Conservation (phyloP, 495 filamentous ascomycete species). For the Lichina pygmaea region DNA sequence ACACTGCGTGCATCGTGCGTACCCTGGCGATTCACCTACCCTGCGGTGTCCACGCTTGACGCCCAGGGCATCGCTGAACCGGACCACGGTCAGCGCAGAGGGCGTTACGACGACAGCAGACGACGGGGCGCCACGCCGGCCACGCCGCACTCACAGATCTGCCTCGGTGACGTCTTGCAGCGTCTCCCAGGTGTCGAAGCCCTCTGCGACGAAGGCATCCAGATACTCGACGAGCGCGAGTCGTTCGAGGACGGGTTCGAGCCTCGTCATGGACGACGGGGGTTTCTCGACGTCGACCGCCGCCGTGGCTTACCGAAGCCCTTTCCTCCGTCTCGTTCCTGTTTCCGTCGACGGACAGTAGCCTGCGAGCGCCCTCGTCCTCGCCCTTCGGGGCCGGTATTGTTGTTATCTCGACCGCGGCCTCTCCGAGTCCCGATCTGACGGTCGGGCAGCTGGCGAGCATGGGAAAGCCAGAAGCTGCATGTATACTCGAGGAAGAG, state of each 20-base stretch:
- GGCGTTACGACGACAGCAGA: slow-evolving; percentile 2
- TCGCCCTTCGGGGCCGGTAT: too few relatives aligned
- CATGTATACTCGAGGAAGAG: too few relatives aligned
- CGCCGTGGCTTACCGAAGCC: neutral
- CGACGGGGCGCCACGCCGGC: too few relatives aligned
- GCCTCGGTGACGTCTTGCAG: slow-evolving; percentile 57
- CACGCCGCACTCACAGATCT: slow-evolving; percentile 29
- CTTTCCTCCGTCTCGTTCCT: neutral
- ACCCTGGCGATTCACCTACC: slow-evolving; percentile 17
- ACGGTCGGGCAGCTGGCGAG: too few relatives aligned
- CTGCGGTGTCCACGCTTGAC: slow-evolving; percentile 59
- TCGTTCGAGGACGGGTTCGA: slow-evolving; percentile 34
- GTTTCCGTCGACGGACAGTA: neutral
- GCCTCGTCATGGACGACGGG: slow-evolving; percentile 20
- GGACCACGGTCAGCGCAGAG: neutral
- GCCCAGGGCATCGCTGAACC: slow-evolving; percentile 29
- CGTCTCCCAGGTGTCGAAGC: slow-evolving; percentile 61
- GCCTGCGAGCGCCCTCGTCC: too few relatives aligned
- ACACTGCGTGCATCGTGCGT: too few relatives aligned
- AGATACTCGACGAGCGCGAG: slow-evolving; percentile 50
- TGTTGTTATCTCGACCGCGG: too few relatives aligned
- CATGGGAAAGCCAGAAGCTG: too few relatives aligned
- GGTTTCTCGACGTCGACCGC: slow-evolving; percentile 8
- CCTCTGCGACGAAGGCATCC: slow-evolving; percentile 38
- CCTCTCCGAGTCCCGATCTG: too few relatives aligned